Conservation (phyloP, 2,329 filamentous ascomycete genomes). For the Xylariaceae sp. region DNA sequence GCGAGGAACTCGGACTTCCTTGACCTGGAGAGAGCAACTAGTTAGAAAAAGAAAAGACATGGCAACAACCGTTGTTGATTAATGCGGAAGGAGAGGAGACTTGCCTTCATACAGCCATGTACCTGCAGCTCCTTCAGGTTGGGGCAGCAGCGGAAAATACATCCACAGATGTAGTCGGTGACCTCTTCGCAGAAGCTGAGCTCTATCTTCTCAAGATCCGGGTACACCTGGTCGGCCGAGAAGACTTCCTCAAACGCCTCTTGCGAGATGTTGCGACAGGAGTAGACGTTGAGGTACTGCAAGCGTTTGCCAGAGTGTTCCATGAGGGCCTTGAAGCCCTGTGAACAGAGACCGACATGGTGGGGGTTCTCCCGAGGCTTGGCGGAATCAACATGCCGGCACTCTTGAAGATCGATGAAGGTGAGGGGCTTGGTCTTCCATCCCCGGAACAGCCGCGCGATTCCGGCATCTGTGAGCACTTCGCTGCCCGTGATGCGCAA, state of each 20-base stretch:
- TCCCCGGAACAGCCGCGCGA: constrained; percentile 61
- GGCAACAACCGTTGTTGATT: too few species aligned
- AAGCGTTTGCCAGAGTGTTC: constrained; percentile 65
- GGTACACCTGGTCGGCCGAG: constrained; percentile 50
- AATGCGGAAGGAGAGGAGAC: constrained; percentile 1
- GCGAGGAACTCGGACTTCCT: constrained; percentile 30
- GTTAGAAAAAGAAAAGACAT: too few species aligned
- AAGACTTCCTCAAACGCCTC: constrained; percentile 72
- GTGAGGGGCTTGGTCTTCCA: constrained; percentile 69
- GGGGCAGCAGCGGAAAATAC: constrained; percentile 58
- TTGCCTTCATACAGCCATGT: constrained; percentile 59
- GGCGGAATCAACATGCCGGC: constrained; percentile 66
- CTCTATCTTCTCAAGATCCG: constrained; percentile 63
- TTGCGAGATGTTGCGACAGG: constrained; percentile 72
- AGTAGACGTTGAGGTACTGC: constrained; percentile 66
- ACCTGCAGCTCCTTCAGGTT: constrained; percentile 52
- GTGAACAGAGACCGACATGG: constrained; percentile 64
- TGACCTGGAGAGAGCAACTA: constrained; percentile 26
- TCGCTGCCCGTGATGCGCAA: constrained; percentile 76
- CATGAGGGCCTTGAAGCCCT: constrained; percentile 77
- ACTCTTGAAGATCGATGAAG: constrained; percentile 68
- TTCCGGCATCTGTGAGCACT: constrained; percentile 66
- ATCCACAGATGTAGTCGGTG: constrained; percentile 56
- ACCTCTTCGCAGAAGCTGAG: constrained; percentile 67
- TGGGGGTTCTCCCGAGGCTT: constrained; percentile 58